Base-by-base conservation (phyloP, 2,329 filamentous ascomycete species). In the Leptographium lundbergii region DNA sequence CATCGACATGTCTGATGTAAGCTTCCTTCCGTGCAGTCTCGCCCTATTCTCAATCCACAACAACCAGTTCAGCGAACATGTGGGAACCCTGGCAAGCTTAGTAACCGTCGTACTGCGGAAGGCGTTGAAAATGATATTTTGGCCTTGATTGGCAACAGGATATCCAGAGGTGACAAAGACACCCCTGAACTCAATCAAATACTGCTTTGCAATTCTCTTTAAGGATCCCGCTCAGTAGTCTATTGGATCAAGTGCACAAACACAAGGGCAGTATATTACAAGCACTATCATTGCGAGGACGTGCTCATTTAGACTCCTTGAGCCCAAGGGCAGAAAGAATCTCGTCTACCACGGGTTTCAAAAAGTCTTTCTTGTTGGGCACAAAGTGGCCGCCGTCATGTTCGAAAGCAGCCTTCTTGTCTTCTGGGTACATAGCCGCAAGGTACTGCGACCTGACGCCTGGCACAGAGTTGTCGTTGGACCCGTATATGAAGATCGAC, bases 401-500 rank as follows among this genome's bases (percentile, higher is more conserved):
- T 39, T 57, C 34, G 22, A 59, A 59, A n/a, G 25, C 19, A 6
- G 54, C 54, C 58, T 54, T 59, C 48, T 59, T 57, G 17, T 57
- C 48, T 10, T 59, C 54, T 17, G 58, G 58, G 48, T 59, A 59
- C 58, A 59, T 57, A 54, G 58, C 58, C 22, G 58, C 58, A n/a
- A 59, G 58, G 48, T 59, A 59, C 58, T 57, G 47, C 19, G 58
- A 57, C 13, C 58, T 14, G 34, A 54, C 48, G 22, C 58, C 58
- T 7, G 58, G 58, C 48, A 59, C 58, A 19, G 58, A 59, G 58
- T 59, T 59, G 58, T 59, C 58, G 50, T 59, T 59, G 14, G 54
- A 56, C 10, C 58, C 58, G 54, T 59, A 59, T 22, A 59, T 57
- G 27, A 59, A 59, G 19, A 59, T 6, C n/a, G 58, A 59, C 13